Evolutionary conservation across 805 yeast genomes (phyloP), one percentile per base, ranked within the genome.

Genomic region (Yamadazyma akitaensis): DNA sequence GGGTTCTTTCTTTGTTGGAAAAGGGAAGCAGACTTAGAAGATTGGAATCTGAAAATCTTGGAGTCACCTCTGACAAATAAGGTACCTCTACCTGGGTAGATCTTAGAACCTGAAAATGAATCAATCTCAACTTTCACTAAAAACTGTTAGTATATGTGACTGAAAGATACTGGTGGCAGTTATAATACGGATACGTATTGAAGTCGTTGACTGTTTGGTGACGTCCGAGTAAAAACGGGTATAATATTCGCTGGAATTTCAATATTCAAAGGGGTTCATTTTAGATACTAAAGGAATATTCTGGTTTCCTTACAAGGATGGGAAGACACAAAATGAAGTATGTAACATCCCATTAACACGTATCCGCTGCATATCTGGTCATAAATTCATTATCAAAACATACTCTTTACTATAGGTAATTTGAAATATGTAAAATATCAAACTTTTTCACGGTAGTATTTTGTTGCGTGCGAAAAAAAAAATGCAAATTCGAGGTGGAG

Each of bases 71-170:
- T 90, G 78, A 94, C 90, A 73, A 88, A 94, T 76, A 94, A 85
- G 74, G 95, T 89, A 80, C 99, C 98, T 84, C 97, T 89, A 80
- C 99, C 99, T 82, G 99, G 99, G 96, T 92, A 94, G 84, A 94
- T 92, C 82, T 92, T 94, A 71, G 92, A 79, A 77, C 99, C 99
- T 68, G 99, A 92, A 83, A 94, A 94, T 73, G 98, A 88, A 79
- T 94, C 98, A 81, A 92, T 81, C 87, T 94, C 99, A 79, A 94
- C 88, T 96, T 94, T 94, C 99, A 94, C 94, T 80, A 43, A 18
- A 51, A 28, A 34, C 10, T 37, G 74, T 70, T 70, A 70, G 74
- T 70, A 50, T 40, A 30, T 11, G 5, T 28, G 5, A 9, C 9
- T 12, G 9, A 13, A 13, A 11, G 10, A 28, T 5, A 28, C 32